phyloP scores from a whole-genome alignment of 108 stramenopile species.

The Stephanodiscus minutulus region DNA sequence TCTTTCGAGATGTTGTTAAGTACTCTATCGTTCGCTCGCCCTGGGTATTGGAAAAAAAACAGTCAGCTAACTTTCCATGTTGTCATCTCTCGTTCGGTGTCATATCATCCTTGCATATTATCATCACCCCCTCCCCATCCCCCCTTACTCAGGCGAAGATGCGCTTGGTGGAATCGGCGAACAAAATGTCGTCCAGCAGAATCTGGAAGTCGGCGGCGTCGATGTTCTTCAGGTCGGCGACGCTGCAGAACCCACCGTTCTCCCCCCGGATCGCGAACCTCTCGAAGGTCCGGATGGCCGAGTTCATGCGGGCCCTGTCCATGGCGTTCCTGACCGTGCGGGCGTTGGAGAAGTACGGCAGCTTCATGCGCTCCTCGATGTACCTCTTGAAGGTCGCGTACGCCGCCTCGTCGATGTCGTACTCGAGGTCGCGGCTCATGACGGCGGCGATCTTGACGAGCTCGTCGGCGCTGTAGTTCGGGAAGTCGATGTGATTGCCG shows the following conservation, averaged over 20 bases:
- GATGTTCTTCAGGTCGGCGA: slow-evolving; percentile 88
- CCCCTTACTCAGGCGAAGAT: slow-evolving; percentile 94
- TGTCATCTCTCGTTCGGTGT: too few species aligned
- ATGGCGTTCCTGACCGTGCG: slow-evolving; percentile 98
- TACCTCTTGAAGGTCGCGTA: slow-evolving; percentile 86
- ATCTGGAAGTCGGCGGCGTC: slow-evolving; percentile 91
- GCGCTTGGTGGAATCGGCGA: slow-evolving; percentile 81
- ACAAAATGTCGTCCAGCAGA: slow-evolving; percentile 91
- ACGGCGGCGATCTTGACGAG: slow-evolving; percentile 91
- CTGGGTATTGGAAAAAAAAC: too few species aligned
- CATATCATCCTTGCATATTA: too few species aligned
- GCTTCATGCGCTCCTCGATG: slow-evolving; percentile 92
- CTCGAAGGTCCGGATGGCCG: slow-evolving; percentile 95
- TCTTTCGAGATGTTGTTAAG: too few species aligned
- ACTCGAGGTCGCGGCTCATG: slow-evolving; percentile 93
- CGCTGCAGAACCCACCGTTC: slow-evolving; percentile 79
- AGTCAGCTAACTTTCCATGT: too few species aligned
- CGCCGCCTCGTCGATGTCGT: slow-evolving; percentile 77
- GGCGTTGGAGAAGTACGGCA: slow-evolving; percentile 98
- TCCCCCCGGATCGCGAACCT: slow-evolving; percentile 84
- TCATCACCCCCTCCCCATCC: too few species aligned
- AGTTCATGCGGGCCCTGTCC: slow-evolving; percentile 97
- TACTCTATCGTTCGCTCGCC: too few species aligned
- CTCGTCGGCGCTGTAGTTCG: slow-evolving; percentile 95
- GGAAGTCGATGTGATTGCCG: slow-evolving; percentile 99